Evolutionary conservation across 2,329 filamentous ascomycete species (phyloP), one percentile per base, ranked within the genome.

Genomic region (Botrytis squamosa): DNA sequence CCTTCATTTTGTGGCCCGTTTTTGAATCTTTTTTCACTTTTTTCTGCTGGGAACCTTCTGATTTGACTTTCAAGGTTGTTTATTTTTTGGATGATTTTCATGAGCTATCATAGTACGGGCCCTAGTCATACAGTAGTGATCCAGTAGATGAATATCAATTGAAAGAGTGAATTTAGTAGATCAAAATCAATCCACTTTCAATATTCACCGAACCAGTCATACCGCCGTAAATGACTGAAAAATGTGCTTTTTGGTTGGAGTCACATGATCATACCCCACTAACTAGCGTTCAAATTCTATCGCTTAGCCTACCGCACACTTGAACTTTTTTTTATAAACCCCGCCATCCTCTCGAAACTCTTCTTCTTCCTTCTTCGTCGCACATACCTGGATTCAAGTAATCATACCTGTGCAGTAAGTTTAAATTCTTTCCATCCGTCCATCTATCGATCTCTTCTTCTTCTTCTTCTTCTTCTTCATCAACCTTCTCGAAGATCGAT

Each of bases 351-450:
- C 67, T 73, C 55, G 33, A 29, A 44, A 69, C 52, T 46, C 40
- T 69, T 33, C 55, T 52, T 70, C 66, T 73, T 70, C n/a, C 67
- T 73, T 71, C 76, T 74, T 71, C 63, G 76, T 77, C 75, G 78
- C 78, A 76, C 78, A 79, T 80, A 80, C 78, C 78, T 73, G 72
- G 78, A 80, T 79, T 80, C 79, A 77, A 80, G 79, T 78, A 80
- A 79, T 79, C 78, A 78, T 72, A 60, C 75, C 79, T 79, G 79
- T 77, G 78, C 77, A 79, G 79, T 80, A 76, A 73, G 78, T 77
- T 68, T 33, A 59, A 46, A 18, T 36, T 42, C 46, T 49, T 49
- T 62, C 44, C 42, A 44, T n/a, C 69, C 66, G 52, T 59, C 25
- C 52, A 16, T 20, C 52, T 49, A 65, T 65, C 64, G n/a, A 33